Base-by-base conservation (phyloP, 2,329 filamentous ascomycete species). In the Pseudocercospora fuligena region DNA sequence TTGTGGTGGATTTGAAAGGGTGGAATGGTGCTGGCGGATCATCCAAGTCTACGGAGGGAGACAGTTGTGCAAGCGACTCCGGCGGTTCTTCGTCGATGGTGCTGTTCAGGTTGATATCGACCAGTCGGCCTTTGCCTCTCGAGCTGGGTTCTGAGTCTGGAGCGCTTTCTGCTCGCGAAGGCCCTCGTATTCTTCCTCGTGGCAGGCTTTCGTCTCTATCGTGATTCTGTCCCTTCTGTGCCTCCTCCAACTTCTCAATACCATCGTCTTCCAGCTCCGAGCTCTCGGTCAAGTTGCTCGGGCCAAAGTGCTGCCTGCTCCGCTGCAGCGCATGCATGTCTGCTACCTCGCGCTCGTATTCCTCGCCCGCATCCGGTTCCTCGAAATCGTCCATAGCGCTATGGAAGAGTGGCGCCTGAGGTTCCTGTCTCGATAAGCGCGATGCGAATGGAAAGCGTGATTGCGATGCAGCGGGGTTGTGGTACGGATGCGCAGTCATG, bases 241-340 rank as follows among this genome's bases (percentile, higher is more conserved):
- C 67, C 25, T 80, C 78, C 53, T 80, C 78, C 36, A 80, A 80
- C 64, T 77, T 76, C 36, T 78, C 79, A 27, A 82, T 77, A 3
- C 77, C 80, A 67, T 89, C 90, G 49, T 91, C 89, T 60, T 95
- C 93, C 2, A 91, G 88, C 73, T 96, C 94, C 1, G 91, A 90
- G 69, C 93, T 97, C 72, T 97, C 93, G 43, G 91, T 92, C 59
- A 97, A 82, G 72, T 92, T 89, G 79, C 91, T 93, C 14, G 90
- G 89, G 14, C 93, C 92, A 76, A 97, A 94, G 66, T 97, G 92
- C 56, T 94, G 88, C 72, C 95, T 88, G 71, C 94, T 98, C 73
- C 91, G 87, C 79, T 98, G 94, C 65, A 99, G 83, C 5, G 94
- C 94, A 80, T 94, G 96, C 72, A 95, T 89, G 80, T 98, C 95